A percentile compares a stretch with the other conserved stretches of the same genome.
These are phyloP conservation scores for Nakazawaea sp. DNA, from an alignment of 805 yeast genomes.

Conservation along the genomic window DNA sequence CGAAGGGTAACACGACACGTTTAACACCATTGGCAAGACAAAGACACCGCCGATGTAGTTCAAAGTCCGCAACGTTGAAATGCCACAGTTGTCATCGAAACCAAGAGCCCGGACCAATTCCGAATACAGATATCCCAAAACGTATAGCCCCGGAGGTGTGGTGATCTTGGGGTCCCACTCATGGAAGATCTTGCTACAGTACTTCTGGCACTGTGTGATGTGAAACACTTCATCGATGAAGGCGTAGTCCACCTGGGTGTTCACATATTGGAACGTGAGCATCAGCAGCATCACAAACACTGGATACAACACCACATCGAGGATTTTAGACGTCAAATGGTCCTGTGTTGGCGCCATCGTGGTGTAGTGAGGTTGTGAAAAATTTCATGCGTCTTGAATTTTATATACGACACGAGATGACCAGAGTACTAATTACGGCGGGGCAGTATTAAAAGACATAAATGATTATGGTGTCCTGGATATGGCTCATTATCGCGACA, in stretches of 20 bases:
- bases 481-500: too few species aligned
- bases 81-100: slow-evolving; percentile 20
- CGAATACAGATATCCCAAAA: slow-evolving; percentile 32
- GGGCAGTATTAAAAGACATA: too few species aligned
- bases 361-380: too few species aligned
- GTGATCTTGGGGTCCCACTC: slow-evolving; percentile 88
- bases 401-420: too few species aligned
- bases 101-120: slow-evolving; percentile 32
- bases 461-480: too few species aligned
- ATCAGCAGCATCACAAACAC: slow-evolving; percentile 5
- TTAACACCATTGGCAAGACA: slow-evolving; percentile 37
- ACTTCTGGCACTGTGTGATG: slow-evolving; percentile 67
- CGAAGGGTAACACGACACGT: not conserved
- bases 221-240: slow-evolving; percentile 82
- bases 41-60: slow-evolving; percentile 63
- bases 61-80: slow-evolving; percentile 41
- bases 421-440: too few species aligned
- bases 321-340: too few species aligned
- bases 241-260: slow-evolving; percentile 19
- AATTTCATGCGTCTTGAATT: too few species aligned
- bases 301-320: slow-evolving; percentile 6
- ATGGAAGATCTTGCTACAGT: slow-evolving; percentile 53
- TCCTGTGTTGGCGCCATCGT: too few species aligned
- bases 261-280: not conserved
- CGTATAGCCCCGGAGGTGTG: slow-evolving; percentile 91